Percentiles rank a stretch among this genome's conserved stretches.
Conservation (phyloP, 1,284 basidiomycete genomes). For the Inonotus hispidus region DNA sequence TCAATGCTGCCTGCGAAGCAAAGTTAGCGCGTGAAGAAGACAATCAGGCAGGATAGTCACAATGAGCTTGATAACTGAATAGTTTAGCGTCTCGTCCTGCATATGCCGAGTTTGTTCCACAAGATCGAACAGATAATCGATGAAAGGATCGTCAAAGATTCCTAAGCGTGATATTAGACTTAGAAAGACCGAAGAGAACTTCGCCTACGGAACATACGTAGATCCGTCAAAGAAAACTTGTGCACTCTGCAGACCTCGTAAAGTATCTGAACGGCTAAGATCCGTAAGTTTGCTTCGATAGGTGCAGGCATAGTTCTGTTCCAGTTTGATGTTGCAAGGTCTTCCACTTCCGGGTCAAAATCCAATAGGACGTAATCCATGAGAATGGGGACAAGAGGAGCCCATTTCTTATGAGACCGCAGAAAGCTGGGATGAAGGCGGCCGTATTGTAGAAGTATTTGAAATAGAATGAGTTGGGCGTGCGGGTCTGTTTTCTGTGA, state of each 20-base stretch:
- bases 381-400: conserved; percentile 71
- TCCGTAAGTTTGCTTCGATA: conserved; percentile 75
- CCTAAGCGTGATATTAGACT: conserved; percentile 35
- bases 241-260: conserved; percentile 92
- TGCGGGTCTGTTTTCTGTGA: conserved; percentile 84
- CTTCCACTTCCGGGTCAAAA: conserved; percentile 61
- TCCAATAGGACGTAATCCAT: conserved; percentile 75
- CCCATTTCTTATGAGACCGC: conserved; percentile 77
- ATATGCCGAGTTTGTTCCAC: conserved; percentile 89
- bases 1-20: conserved; percentile 73
- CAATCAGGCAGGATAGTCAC: conserved; percentile 39
- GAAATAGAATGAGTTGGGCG: conserved; percentile 75
- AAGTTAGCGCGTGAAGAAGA: conserved; percentile 6
- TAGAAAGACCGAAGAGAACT: not conserved
- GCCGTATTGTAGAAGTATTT: conserved; percentile 73
- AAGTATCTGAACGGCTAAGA: conserved; percentile 68
- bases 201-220: conserved; percentile 46
- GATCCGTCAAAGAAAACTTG: conserved; percentile 69
- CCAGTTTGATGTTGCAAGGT: conserved; percentile 36
- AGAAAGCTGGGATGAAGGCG: conserved; percentile 65
- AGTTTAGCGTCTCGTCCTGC: conserved; percentile 90
- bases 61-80: conserved; percentile 89
- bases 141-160: conserved; percentile 78
- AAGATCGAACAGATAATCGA: conserved; percentile 88
- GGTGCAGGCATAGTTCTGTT: conserved; percentile 46